Base-by-base conservation (phyloP, 2,329 filamentous ascomycete species). In the Plectosphaerella sp. region DNA sequence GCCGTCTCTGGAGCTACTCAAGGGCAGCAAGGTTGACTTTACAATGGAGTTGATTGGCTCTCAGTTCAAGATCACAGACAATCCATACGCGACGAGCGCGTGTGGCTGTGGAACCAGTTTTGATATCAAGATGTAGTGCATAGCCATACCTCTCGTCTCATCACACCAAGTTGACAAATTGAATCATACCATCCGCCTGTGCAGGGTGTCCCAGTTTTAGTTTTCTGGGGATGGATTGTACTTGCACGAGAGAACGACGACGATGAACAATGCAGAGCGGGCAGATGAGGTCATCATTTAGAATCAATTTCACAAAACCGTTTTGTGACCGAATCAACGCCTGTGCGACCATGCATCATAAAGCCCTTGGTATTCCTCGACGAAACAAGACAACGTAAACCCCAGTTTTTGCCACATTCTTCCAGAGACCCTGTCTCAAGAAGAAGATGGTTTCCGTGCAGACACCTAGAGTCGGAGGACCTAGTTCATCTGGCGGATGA, bases 401-500 rank as follows among this genome's bases (percentile, higher is more conserved):
- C 62, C 60, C 55, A 59, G 57, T 58, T 63, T 54, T 58, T 57
- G 42, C 50, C 49, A n/a, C 3, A 16, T n/a, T 41, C 10, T 8
- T 43, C 41, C 41, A 20, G 11, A 43, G 41, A 20, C 24, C 11
- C 28, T 25, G 41, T 47, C 33, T 36, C 20, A 16, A 9, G 9
- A 22, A 33, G 28, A 33, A 10, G 28, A 10, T 33, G 28, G 28
- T 33, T 33, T 12, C 28, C 11, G 8, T 33, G 28, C 28, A 33
- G 28, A 33, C 28, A 33, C 10, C 22, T 28, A 39, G 28, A 24
- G 33, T 4, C 35, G 28, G 48, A n/a, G 11, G 36, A 48, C 62
- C 72, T 95, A 99, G 86, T 97, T 97, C 94, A 97, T 97, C 82
- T 96, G 91, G 77, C 90, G 86, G 81, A 99, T 88, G 71, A 97